Base-by-base conservation (phyloP, 225 moss, liverwort and hornwort genomes). In the Pseudisothecium myosuroides region DNA sequence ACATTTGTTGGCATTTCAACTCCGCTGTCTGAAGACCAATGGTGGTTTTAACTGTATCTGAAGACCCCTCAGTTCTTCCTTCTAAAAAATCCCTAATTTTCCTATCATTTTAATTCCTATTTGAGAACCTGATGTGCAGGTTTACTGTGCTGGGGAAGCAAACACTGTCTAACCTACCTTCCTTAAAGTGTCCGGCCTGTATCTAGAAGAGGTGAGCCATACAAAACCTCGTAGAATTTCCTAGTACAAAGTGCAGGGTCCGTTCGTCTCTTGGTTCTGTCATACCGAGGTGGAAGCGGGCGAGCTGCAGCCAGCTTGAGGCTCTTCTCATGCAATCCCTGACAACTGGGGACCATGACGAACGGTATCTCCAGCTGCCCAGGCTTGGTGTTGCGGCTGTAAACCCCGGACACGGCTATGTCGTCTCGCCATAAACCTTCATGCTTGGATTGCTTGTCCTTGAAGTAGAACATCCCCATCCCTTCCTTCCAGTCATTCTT, bases 401-500 rank as follows among this genome's bases (percentile, higher is more conserved):
- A 97, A 12, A 94, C 88, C 27, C 98, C 97, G 43, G 92, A 93
- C 39, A 92, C 74, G 7, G 98, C 93, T 66, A 95, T 89, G 85
- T 97, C 98, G 80, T 93, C 90, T 86, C 95, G 94, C 98, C 98
- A 98, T 56, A 97, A 89, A 28, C 98, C 98, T 82, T 96, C 95
- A 39, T 96, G 94, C 90, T 94, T 94, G 17, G 97, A 95, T 79
- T 93, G 91, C 89, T 92, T 94, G 66, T 94, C 93, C 88, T 93
- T 95, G 82, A 94, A 98, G 85, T 93, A 93, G 87, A 94, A 95
- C 62, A 93, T 90, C 31, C 98, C 98, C 87, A 94, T 90, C 14
- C 97, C 98, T 85, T 96, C 96, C 88, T 96, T 97, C 91, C 95
- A 74, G 61, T 97, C 95, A 86, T 96, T 94, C 65, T 89, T 92